Conservation (phyloP, 2,329 filamentous ascomycete genomes). For the Penicillium sp. region DNA sequence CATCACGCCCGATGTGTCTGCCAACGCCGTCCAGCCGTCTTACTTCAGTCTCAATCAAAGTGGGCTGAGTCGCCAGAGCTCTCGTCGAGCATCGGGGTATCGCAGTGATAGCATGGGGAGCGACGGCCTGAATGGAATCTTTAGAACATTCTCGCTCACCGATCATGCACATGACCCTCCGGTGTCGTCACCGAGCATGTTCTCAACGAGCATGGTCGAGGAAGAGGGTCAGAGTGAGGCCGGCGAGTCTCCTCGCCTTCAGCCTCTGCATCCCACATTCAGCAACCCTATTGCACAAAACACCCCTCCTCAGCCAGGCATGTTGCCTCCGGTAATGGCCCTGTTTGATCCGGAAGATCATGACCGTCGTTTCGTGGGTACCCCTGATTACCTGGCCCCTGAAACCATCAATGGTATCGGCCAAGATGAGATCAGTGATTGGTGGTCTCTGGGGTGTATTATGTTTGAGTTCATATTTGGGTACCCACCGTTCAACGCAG, state of each 20-base stretch:
- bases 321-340: conserved; percentile 90
- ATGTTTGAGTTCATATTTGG: conserved; percentile 95
- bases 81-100: conserved; percentile 72
- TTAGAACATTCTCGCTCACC: conserved; percentile 74
- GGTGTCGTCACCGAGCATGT: conserved; percentile 37
- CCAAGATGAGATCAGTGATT: conserved; percentile 97
- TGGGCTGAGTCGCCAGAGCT: conserved; percentile 61
- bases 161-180: conserved; percentile 55
- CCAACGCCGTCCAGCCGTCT: conserved; percentile 77
- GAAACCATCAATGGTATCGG: conserved; percentile 95
- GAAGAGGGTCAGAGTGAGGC: conserved; percentile 73
- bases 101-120: conserved; percentile 92
- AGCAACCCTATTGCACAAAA: conserved; percentile 50
- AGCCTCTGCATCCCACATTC: conserved; percentile 62
- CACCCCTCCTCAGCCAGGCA: conserved; percentile 61
- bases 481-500: conserved; percentile 88
- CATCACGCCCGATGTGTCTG: conserved; percentile 74
- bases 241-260: conserved; percentile 75
- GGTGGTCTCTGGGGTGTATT: conserved; percentile 99
- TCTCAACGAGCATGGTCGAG: conserved; percentile 61
- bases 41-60: conserved; percentile 75
- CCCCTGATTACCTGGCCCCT: conserved; percentile 93
- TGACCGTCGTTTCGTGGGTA: conserved; percentile 90
- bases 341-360: conserved; percentile 94
- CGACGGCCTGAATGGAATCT: conserved; percentile 79